Evolutionary conservation across 441 rosid species (phyloP), one percentile per base, ranked within the genome.

Genomic region (Erysimum cheiri): DNA sequence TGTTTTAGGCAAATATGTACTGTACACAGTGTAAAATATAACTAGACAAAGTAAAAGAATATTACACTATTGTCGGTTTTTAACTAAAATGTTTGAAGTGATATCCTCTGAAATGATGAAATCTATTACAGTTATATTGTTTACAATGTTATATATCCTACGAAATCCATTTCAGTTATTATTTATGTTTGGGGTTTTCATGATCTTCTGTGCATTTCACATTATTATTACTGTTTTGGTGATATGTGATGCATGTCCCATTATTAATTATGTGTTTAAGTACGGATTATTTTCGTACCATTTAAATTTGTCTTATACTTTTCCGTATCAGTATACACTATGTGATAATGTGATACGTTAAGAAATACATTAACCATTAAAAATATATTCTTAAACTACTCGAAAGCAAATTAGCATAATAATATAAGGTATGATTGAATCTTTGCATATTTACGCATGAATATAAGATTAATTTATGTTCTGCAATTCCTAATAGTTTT

Each of bases 181-280:
- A 22, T 4, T 4, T 41, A 12, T n/a, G 3, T 41, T 40, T 41
- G n/a, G n/a, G n/a, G n/a, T n/a, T n/a, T n/a, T 44, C 17, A 43
- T 15, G 5, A 22, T 6, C 14, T 39, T n/a, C 48, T 15, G 15
- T 2, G 24, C 10, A 15, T 15, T 5, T 44, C 24, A 5, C 19
- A 44, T 44, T 44, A 15, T 44, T 44, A 14, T 44, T 8, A 7
- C 6, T 1, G 0, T 15, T 15, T 44, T 44, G 49, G 49, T 44
- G 4, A 44, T 43, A 7, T 33, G 35, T 43, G 15, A 47, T 58
- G 57, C 19, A 47, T 37, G 39, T 56, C 64, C 72, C 26, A 55
- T 28, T 55, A 28, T 39, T 28, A 12, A n/a, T n/a, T n/a, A n/a
- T 40, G 43, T 24, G 13, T 3, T 12, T 58, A 40, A 26, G 58